phyloP scores from a whole-genome alignment of 2,329 filamentous ascomycete genomes.

The Cordyceps cateniannulata region DNA sequence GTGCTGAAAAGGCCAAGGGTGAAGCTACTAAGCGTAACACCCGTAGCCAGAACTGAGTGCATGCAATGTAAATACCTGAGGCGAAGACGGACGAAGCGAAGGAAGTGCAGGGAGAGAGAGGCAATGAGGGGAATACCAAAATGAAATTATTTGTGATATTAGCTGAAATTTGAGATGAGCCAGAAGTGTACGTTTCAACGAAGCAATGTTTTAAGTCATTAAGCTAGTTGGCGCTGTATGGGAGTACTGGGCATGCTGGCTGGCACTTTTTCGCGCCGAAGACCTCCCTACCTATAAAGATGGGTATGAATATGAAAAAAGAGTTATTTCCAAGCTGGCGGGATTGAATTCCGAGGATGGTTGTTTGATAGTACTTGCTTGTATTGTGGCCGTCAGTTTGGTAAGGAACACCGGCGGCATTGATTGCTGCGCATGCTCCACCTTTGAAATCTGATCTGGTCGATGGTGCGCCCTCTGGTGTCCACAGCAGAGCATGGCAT shows the following conservation, averaged over 20 bases:
- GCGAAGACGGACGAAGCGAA: not conserved
- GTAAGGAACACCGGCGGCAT: not conserved
- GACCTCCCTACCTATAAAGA: too few species aligned
- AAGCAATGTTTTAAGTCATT: conserved; percentile 2
- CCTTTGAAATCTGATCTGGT: not conserved
- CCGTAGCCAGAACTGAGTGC: conserved; percentile 46
- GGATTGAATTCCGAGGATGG: not conserved
- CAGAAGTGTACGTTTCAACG: conserved; percentile 8
- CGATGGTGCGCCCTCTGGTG: not conserved
- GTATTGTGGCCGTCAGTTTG: too few species aligned
- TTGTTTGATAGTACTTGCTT: too few species aligned
- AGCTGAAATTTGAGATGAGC: conserved; percentile 11
- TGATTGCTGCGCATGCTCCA: not conserved
- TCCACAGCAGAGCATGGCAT: not conserved
- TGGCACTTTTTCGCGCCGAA: not conserved
- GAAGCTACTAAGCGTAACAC: conserved; percentile 59
- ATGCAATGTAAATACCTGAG: not conserved
- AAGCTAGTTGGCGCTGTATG: not conserved
- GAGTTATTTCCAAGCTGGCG: not conserved
- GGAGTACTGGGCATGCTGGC: not conserved
- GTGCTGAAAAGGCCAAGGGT: conserved; percentile 68
- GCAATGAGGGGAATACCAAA: conserved; percentile 8
- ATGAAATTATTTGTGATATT: conserved; percentile 3
- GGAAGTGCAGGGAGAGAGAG: not conserved
- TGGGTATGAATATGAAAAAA: not conserved